Conservation (phyloP, 163 green algal genomes). For the Scenedesmus sp. region DNA sequence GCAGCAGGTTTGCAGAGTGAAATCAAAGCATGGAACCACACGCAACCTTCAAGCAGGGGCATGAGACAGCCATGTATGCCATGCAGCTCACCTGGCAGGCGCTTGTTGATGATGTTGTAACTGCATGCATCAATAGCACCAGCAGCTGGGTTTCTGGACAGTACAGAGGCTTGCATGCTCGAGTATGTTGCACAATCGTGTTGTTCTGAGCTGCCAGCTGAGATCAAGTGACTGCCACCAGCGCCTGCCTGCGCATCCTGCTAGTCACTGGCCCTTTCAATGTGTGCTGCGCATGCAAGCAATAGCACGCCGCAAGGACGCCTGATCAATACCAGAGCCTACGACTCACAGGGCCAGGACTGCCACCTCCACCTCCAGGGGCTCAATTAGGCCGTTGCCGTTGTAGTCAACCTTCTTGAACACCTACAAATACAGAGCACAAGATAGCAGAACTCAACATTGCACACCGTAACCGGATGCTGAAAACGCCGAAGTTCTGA, state of each 20-base stretch:
- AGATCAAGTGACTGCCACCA: background rate
- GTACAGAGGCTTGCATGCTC: background rate
- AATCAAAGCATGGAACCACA: background rate
- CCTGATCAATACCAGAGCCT: background rate
- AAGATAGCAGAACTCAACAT: background rate
- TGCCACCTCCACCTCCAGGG: slow-evolving; percentile 55
- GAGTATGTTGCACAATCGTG: background rate
- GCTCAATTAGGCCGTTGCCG: slow-evolving; percentile 54
- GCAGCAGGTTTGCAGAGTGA: too few species aligned
- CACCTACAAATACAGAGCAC: background rate
- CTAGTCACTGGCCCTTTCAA: too few species aligned
- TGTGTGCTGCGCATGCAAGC: background rate
- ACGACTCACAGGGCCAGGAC: slow-evolving; percentile 33
- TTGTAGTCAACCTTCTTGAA: slow-evolving; percentile 59
- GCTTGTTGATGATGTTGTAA: slow-evolving; percentile 60
- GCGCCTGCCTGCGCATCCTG: background rate
- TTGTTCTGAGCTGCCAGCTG: background rate
- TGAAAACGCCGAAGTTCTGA: background rate
- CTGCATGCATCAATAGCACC: background rate
- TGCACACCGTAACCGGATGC: background rate
- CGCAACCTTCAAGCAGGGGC: background rate
- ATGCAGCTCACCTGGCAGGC: slow-evolving; percentile 39
- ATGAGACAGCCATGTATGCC: background rate
- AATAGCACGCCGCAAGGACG: background rate
- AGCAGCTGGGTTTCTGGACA: background rate